Percentiles rank a stretch among this genome's conserved stretches.
phyloP scores from a whole-genome alignment of 441 rosid genomes.

The Erysimum pusillum region DNA sequence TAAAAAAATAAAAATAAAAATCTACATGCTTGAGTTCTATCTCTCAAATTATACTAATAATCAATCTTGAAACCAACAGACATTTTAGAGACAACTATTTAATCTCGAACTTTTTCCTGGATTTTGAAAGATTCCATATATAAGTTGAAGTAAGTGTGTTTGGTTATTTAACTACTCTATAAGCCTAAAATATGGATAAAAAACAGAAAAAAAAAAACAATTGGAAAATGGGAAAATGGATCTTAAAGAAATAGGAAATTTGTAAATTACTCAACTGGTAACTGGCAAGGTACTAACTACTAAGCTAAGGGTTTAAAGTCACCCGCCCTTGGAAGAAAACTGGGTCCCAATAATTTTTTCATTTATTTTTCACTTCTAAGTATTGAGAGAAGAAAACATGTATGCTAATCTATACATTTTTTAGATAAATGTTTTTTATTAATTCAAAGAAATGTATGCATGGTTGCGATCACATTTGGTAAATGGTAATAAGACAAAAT shows the following conservation, averaged over 20 bases:
- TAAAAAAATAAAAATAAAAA: neutral
- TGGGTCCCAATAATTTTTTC: constrained; percentile 5
- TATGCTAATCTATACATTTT: neutral
- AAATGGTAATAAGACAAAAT: neutral
- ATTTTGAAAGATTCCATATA: neutral
- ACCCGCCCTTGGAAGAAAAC: constrained; percentile 24
- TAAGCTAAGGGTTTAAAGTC: constrained; percentile 25
- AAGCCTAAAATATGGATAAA: neutral
- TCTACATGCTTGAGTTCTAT: neutral
- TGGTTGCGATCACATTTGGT: neutral
- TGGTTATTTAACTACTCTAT: constrained; percentile 14
- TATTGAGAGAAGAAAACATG: neutral
- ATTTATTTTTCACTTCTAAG: neutral
- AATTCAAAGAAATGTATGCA: neutral
- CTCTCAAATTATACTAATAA: neutral
- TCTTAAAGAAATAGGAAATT: constrained; percentile 24
- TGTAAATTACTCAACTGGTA: constrained; percentile 40
- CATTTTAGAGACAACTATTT: neutral
- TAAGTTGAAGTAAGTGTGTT: constrained; percentile 4
- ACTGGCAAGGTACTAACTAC: constrained; percentile 11
- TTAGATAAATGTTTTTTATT: neutral
- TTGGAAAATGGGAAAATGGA: neutral
- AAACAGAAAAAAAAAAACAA: neutral
- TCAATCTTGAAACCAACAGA: constrained; percentile 1
- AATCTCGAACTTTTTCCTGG: neutral